These are phyloP conservation scores for Tilletia caries DNA, from an alignment of 1,284 basidiomycete genomes.

Conservation along the genomic window DNA sequence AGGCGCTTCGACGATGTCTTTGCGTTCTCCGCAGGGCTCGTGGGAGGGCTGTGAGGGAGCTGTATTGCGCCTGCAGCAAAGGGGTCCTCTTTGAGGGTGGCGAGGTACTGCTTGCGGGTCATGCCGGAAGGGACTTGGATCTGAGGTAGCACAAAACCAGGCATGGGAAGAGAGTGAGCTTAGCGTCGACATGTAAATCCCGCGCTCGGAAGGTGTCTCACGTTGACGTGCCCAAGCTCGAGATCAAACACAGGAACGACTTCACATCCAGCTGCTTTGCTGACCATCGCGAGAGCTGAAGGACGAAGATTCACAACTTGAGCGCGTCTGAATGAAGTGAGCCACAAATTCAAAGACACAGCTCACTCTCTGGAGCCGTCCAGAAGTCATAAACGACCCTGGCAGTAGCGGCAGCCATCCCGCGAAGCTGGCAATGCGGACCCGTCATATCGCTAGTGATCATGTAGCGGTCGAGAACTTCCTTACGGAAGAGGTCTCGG, in stretches of 20 bases:
- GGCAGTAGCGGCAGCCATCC: slow-evolving; percentile 20
- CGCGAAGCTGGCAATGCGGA: slow-evolving; percentile 22
- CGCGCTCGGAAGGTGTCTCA: too few relatives aligned
- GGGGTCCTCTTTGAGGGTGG: slow-evolving; percentile 20
- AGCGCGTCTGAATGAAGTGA: too few relatives aligned
- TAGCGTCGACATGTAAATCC: too few relatives aligned
- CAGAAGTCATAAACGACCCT: slow-evolving; percentile 27
- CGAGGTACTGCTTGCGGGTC: slow-evolving; percentile 13
- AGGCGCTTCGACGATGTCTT: background rate
- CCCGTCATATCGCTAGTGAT: slow-evolving; percentile 12
- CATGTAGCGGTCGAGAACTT: slow-evolving; percentile 21
- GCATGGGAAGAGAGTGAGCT: too few relatives aligned
- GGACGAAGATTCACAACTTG: too few relatives aligned
- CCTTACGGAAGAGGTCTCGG: slow-evolving; percentile 28
- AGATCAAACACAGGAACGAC: slow-evolving; percentile 28
- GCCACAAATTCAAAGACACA: too few relatives aligned
- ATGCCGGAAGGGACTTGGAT: slow-evolving; percentile 22
- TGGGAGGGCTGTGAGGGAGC: background rate
- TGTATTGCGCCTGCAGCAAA: slow-evolving; percentile 9
- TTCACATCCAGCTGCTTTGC: slow-evolving; percentile 43
- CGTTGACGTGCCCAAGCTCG: slow-evolving; percentile 17
- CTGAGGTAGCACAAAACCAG: slow-evolving; percentile 13
- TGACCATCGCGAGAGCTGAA: slow-evolving; percentile 24
- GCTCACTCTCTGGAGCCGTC: slow-evolving; percentile 31
- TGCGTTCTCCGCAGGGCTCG: background rate